Conservation (phyloP, 2,329 filamentous ascomycete genomes). For the Lasiodiplodia sp. region DNA sequence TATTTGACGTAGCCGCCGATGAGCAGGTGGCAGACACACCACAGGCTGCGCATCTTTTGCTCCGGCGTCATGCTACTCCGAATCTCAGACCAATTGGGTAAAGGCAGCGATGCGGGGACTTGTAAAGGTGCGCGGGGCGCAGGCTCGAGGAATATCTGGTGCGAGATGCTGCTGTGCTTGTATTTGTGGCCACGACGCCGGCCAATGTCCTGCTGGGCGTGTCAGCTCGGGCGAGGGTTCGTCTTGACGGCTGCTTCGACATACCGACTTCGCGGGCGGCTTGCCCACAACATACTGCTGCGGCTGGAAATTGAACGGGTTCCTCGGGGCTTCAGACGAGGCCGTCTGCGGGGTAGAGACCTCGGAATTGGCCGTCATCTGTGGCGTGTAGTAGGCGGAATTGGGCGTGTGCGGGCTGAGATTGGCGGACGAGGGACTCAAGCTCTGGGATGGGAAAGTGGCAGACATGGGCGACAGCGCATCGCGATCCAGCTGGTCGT, state of each 20-base stretch:
- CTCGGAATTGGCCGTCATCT: slow-evolving; percentile 34
- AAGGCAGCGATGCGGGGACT: slow-evolving; percentile 87
- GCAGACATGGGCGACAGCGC: slow-evolving; percentile 50
- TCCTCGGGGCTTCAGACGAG: slow-evolving; percentile 76
- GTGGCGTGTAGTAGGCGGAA: slow-evolving; percentile 38
- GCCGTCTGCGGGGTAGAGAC: slow-evolving; percentile 53
- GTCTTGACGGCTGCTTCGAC: slow-evolving; percentile 38
- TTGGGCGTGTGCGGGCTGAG: slow-evolving; percentile 40
- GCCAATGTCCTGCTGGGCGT: slow-evolving; percentile 74
- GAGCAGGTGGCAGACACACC: slow-evolving; percentile 87
- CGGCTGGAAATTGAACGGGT: slow-evolving; percentile 95
- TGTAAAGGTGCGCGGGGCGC: slow-evolving; percentile 83
- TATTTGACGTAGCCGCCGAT: slow-evolving; percentile 87
- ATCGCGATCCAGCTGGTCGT: slow-evolving; percentile 37
- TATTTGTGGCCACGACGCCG: slow-evolving; percentile 96
- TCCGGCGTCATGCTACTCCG: slow-evolving; percentile 88
- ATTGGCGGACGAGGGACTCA: slow-evolving; percentile 58
- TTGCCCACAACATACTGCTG: slow-evolving; percentile 59
- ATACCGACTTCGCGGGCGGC: slow-evolving; percentile 77
- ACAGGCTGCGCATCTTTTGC: slow-evolving; percentile 82
- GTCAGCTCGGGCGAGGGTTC: neutral
- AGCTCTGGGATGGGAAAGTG: slow-evolving; percentile 41
- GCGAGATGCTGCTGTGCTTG: slow-evolving; percentile 94
- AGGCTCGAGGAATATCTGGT: slow-evolving; percentile 96
- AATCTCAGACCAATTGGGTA: slow-evolving; percentile 88